A percentile compares a stretch with the other conserved stretches of the same genome.
phyloP scores from a whole-genome alignment of 108 stramenopile species.

The Pseudonitzschia pungens region DNA sequence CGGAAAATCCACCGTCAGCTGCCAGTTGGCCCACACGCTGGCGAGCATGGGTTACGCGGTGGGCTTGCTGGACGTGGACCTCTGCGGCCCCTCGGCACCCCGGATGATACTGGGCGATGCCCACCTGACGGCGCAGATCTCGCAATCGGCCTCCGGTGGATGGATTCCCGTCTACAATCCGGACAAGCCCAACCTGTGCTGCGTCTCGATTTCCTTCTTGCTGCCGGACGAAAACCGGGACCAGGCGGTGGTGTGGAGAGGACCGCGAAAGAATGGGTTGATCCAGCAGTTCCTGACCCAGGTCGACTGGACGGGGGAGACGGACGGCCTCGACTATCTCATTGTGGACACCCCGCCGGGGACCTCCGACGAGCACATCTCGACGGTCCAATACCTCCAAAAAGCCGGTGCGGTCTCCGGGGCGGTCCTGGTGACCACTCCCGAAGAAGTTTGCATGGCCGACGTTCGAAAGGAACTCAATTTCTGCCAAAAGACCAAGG shows the following conservation, averaged over 20 bases:
- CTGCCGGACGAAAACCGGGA: constrained; percentile 81
- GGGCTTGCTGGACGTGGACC: constrained; percentile 96
- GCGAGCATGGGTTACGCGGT: constrained; percentile 89
- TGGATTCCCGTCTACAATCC: constrained; percentile 97
- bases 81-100: constrained; percentile 97
- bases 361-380: constrained; percentile 99
- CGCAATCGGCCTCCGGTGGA: constrained; percentile 86
- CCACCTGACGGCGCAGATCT: constrained; percentile 59
- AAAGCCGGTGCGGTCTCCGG: constrained; percentile 71
- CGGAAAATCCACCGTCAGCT: constrained; percentile 94
- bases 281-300: constrained; percentile 99
- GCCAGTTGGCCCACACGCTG: constrained; percentile 92
- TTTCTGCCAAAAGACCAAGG: constrained; percentile 96
- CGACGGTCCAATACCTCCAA: constrained; percentile 96
- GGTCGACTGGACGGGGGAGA: constrained; percentile 82
- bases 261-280: constrained; percentile 98
- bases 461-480: constrained; percentile 99
- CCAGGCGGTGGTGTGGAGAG: constrained; percentile 98
- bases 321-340: constrained; percentile 92
- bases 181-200: constrained; percentile 78
- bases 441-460: constrained; percentile 96
- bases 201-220: constrained; percentile 98
- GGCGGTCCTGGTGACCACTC: constrained; percentile 97
- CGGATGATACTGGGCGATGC: constrained; percentile 86
- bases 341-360: constrained; percentile 99